Conservation (phyloP, 345 rosid genomes). For the Mercurialis annua region DNA sequence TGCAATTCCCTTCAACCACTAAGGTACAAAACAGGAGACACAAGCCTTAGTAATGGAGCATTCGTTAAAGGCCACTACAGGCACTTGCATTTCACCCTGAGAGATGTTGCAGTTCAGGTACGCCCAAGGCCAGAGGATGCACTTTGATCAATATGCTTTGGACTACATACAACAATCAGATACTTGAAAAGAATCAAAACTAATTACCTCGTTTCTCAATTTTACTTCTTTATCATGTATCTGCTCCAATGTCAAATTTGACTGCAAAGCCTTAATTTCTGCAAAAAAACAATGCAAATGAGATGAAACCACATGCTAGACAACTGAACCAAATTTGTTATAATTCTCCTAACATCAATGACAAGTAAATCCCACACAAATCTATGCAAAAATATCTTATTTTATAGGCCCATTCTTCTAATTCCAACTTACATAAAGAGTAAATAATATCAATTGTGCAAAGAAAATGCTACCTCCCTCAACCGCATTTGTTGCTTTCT, state of each 20-base stretch:
- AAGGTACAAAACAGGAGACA: not conserved
- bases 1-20: not conserved
- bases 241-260: slow-evolving; percentile 73
- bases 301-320: slow-evolving; percentile 4
- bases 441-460: not conserved
- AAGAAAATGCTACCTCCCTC: slow-evolving; percentile 68
- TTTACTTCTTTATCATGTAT: slow-evolving; percentile 57
- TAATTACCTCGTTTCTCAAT: slow-evolving; percentile 58
- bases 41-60: not conserved
- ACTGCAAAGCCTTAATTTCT: slow-evolving; percentile 69
- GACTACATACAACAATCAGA: slow-evolving; percentile 1
- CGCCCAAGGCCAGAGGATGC: not conserved
- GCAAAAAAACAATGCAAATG: slow-evolving; percentile 34
- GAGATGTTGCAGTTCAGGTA: not conserved
- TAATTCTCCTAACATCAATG: not conserved
- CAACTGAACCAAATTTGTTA: not conserved
- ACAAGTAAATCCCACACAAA: not conserved
- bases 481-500: slow-evolving; percentile 49
- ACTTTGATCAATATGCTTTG: not conserved
- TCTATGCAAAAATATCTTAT: not conserved
- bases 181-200: slow-evolving; percentile 2
- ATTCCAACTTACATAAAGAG: not conserved
- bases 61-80: not conserved
- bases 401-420: not conserved
- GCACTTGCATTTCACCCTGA: not conserved